Conservation (phyloP, 2,329 filamentous ascomycete genomes). For the Cordyceps cateniannulata region DNA sequence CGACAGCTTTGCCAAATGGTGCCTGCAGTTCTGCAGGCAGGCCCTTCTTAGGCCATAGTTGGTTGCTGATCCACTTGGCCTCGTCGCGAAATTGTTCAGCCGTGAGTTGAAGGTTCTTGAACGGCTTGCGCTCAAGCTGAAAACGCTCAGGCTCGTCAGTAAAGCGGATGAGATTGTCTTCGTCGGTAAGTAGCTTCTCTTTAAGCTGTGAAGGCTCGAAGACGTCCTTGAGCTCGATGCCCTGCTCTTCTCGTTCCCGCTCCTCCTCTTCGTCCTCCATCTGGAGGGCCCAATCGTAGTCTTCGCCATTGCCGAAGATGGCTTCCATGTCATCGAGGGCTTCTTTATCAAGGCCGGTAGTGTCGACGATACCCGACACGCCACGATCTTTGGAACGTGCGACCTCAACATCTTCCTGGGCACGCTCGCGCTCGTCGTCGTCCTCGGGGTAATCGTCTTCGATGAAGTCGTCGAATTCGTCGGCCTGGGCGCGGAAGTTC, state of each 20-base stretch:
- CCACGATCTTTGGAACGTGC: conserved; percentile 70
- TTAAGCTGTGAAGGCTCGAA: conserved; percentile 94
- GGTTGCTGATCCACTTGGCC: conserved; percentile 81
- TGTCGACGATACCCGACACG: conserved; percentile 65
- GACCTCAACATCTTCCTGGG: conserved; percentile 82
- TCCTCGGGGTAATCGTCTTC: conserved; percentile 91
- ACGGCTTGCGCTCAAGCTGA: conserved; percentile 83
- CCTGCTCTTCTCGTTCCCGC: conserved; percentile 70
- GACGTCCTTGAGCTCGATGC: conserved; percentile 91
- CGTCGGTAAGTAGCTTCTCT: conserved; percentile 91
- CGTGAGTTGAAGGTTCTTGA: conserved; percentile 72
- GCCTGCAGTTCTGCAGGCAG: conserved; percentile 64
- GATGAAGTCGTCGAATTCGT: conserved; percentile 94
- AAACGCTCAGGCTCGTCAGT: conserved; percentile 90
- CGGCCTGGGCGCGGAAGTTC: conserved; percentile 54
- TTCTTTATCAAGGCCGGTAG: conserved; percentile 81
- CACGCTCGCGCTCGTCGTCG: conserved; percentile 67
- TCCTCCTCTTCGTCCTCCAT: conserved; percentile 82
- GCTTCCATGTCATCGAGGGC: conserved; percentile 92
- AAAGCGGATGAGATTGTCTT: conserved; percentile 84
- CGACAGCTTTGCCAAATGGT: conserved; percentile 81
- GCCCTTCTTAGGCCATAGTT: conserved; percentile 83
- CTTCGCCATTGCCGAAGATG: conserved; percentile 91
- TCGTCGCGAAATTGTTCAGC: conserved; percentile 88
- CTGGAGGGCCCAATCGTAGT: conserved; percentile 91